phyloP scores from a whole-genome alignment of 306 rosid genomes.

The Prunus armeniaca region DNA sequence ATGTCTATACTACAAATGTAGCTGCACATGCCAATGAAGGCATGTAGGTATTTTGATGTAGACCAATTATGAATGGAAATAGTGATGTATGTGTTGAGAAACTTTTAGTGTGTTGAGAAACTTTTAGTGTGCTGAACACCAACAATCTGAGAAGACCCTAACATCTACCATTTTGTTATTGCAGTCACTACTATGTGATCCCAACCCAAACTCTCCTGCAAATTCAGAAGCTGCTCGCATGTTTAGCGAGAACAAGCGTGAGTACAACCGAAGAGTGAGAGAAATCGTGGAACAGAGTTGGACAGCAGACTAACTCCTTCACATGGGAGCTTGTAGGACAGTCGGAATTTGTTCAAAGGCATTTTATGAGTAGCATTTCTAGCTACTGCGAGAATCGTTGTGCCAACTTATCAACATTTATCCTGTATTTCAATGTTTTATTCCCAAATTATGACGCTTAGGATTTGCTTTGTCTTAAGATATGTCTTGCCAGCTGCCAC shows the following conservation, averaged over 20 bases:
- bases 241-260: constrained; percentile 89
- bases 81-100: not conserved
- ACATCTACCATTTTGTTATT: constrained; percentile 9
- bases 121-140: not conserved
- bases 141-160: not conserved
- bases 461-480: constrained; percentile 22
- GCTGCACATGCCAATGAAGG: not conserved
- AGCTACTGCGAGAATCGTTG: constrained; percentile 26
- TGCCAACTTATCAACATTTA: constrained; percentile 38
- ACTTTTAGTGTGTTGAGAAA: not conserved
- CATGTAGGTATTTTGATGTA: no score
- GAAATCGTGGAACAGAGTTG: constrained; percentile 96
- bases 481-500: constrained; percentile 26
- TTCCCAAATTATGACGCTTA: constrained; percentile 24
- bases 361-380: constrained; percentile 28
- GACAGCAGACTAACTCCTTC: constrained; percentile 70
- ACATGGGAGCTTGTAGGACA: constrained; percentile 3
- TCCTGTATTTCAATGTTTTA: constrained; percentile 24
- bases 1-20: no score
- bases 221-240: constrained; percentile 95
- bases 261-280: constrained; percentile 84
- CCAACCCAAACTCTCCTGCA: constrained; percentile 97
- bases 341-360: constrained; percentile 25
- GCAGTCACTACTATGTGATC: constrained; percentile 92
- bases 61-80: not conserved